Evolutionary conservation across 331 rosid genomes (phyloP), one percentile per base, ranked within the genome.

Genomic region (Prunus yedoensis): DNA sequence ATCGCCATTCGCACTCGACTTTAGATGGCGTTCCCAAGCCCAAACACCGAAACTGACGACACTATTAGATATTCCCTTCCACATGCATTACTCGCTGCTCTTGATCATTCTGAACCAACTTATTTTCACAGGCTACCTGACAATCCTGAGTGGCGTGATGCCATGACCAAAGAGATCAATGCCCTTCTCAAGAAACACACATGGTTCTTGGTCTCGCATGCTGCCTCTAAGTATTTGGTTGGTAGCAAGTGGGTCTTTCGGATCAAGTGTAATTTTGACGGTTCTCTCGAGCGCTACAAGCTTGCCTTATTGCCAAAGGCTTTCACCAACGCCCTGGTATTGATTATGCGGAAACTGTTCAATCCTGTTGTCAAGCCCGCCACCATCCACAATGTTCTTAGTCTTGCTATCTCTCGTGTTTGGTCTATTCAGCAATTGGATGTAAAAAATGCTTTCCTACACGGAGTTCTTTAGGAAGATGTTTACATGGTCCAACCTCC

Each of bases 51-150:
- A 8, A 52, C 18, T 2, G 3, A 52, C 17, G 23, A n/a, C 17
- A 6, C 10, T 6, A 18, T 52, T 16, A 0, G 10, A 6, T 7
- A 52, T 52, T 4, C 3, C 8, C 4, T 52, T 8, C 0, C 58
- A 0, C 16, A 2, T 8, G 1, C 58, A 2, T 3, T 2, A 8
- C n/a, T 18, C 20, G 8, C 1, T 2, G 6, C 58, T n/a, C 16
- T 52, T 9, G 16, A 1, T 2, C 20, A 5, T 18, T 18, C n/a
- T 0, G 10, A 52, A 3, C 58, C 3, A 15, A 52, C 21, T 6
- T 52, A 2, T 18, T 52, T 3, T 52, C 58, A 6, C 0, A 17
- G n/a, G 3, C 58, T 1, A 6, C 58, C 23, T 5, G 2, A 2
- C 58, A n/a, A 52, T 9, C 23, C 10, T n/a, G 0, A 5, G 20